Evolutionary conservation across 352 stramenopile genomes (phyloP), one percentile per base, ranked within the genome.

Genomic region (Phytophthora quininea): DNA sequence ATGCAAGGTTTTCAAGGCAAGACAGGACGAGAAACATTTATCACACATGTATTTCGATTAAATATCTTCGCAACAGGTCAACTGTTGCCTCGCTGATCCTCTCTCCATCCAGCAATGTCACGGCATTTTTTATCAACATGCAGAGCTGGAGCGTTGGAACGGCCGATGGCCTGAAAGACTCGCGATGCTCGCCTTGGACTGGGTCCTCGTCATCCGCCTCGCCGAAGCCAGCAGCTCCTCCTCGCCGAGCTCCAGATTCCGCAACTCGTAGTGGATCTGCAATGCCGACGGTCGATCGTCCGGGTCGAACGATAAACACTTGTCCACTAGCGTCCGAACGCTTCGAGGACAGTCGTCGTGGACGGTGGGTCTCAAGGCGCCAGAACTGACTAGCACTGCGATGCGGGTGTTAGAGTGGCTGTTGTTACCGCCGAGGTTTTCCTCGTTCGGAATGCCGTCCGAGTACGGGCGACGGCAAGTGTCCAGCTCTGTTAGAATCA

Each of bases 261-360:
- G 80, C 47, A 94, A 72, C 38, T 84, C 75, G 56, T 86, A 94
- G 61, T 91, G 85, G 55, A 94, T 65, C 64, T 92, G 71, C 33
- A 94, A 43, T 5, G 86, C 83, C 3, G 76, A 84, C 33, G 85
- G 85, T 11, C 85, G 81, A 45, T 83, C 73, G 3, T 70, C 53
- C n/a, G 83, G 80, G 37, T 87, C 62, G 27, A 76, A 82, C 15
- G 76, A 67, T 29, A 93, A 53, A 48, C 85, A 93, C 30, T 80
- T 75, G 27, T 74, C 47, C 45, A 88, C 75, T 27, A 94, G 60
- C 6, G 69, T 56, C 0, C 68, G 74, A 8, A 94, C 71, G 35
- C 61, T 76, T 1, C 46, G 40, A 14, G 86, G 86, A 62, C 85
- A 92, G 48, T 90, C 77, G 3, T n/a, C 32, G 4, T 75, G 55